Percentiles rank a stretch among this genome's conserved stretches.
Conservation (phyloP, 73 alveolate genomes). For the Breviolum minutum region DNA sequence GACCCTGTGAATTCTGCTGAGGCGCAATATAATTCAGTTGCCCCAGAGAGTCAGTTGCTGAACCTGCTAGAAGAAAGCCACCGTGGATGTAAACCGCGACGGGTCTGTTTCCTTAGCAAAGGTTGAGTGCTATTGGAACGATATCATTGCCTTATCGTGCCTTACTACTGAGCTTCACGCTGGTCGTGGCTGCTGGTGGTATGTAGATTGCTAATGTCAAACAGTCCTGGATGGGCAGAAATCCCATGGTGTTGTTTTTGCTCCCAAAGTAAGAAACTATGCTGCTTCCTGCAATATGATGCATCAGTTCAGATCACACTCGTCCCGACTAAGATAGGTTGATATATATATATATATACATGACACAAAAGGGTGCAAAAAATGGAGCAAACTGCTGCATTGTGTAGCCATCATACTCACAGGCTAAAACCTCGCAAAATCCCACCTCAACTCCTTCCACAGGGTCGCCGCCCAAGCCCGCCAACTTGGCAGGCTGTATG, state of each 20-base stretch:
- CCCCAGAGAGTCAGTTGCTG: neutral
- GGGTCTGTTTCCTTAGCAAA: neutral
- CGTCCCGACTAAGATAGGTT: neutral
- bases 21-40: conserved; percentile 5
- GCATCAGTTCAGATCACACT: neutral
- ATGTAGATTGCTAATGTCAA: conserved; percentile 22
- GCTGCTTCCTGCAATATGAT: neutral
- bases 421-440: neutral
- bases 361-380: neutral
- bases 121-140: neutral
- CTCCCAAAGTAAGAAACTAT: neutral
- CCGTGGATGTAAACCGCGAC: conserved; percentile 36
- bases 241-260: neutral
- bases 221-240: conserved; percentile 27
- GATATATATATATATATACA: neutral
- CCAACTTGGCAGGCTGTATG: neutral
- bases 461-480: neutral
- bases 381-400: neutral
- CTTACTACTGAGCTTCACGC: neutral
- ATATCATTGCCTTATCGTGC: too few species aligned
- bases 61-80: conserved; percentile 1
- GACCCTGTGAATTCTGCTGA: neutral
- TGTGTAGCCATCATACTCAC: neutral
- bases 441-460: conserved; percentile 34
- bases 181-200: neutral